Conservation (phyloP, 495 filamentous ascomycete genomes). For the Neurospora sp. region DNA sequence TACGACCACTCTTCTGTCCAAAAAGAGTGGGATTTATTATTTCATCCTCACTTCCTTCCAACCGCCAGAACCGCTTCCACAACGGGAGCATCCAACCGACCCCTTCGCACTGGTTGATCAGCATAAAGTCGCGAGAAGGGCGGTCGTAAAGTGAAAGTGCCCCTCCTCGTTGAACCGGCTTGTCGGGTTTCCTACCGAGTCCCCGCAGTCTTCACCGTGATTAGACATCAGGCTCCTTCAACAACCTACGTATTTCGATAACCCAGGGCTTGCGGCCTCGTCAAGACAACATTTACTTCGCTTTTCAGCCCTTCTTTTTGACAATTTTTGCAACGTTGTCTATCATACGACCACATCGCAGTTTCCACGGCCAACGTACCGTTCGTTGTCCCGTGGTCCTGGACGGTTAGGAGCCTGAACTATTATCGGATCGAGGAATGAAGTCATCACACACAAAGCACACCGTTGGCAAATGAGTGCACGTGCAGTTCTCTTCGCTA, state of each 20-base stretch:
- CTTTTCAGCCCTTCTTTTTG: not conserved
- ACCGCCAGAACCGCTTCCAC: not conserved
- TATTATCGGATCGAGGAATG: not conserved
- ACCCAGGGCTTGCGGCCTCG: not conserved
- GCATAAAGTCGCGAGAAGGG: not conserved
- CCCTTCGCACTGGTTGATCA: not conserved
- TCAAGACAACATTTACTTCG: not conserved
- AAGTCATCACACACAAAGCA: not conserved
- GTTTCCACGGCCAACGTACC: not conserved
- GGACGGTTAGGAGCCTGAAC: not conserved
- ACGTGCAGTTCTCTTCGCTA: not conserved
- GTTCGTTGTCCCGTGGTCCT: not conserved
- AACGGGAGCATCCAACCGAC: not conserved
- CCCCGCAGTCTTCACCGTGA: not conserved
- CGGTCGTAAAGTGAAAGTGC: not conserved
- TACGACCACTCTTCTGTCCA: not conserved
- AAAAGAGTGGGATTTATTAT: not conserved
- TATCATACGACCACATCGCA: not conserved
- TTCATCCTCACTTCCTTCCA: not conserved
- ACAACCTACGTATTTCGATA: not conserved
- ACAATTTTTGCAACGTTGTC: not conserved
- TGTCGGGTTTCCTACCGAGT: not conserved
- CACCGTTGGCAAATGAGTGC: not conserved
- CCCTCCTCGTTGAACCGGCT: not conserved
- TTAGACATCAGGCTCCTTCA: not conserved